Evolutionary conservation across 148 eudicot species (phyloP).

Genomic region (Rhododendron henanense): DNA sequence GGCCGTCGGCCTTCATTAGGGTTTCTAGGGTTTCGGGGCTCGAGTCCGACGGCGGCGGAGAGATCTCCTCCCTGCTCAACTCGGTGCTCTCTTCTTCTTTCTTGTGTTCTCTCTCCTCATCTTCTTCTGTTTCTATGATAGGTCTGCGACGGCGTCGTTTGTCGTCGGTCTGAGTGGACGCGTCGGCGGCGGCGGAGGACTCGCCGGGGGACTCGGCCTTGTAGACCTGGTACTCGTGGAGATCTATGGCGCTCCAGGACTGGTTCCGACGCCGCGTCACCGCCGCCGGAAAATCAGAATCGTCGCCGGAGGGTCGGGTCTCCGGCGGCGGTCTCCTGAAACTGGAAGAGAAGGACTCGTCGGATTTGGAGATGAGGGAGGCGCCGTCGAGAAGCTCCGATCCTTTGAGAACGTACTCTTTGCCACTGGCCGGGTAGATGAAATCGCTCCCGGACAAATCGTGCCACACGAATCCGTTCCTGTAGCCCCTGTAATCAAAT

Average conservation of each 20-base stretch:
- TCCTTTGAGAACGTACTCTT: slow-evolving; percentile 89
- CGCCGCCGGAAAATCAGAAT: slow-evolving; percentile 14
- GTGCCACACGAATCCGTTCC: slow-evolving; percentile 88
- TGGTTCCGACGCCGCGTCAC: slow-evolving; percentile 56
- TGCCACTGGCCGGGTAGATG: slow-evolving; percentile 76
- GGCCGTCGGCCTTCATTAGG: slow-evolving; percentile 70
- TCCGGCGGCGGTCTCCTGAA: slow-evolving; percentile 25
- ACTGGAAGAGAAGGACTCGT: slow-evolving; percentile 36
- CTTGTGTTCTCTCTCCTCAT: neutral
- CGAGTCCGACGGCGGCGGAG: slow-evolving; percentile 97
- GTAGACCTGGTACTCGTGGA: slow-evolving; percentile 76
- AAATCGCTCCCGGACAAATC: slow-evolving; percentile 73
- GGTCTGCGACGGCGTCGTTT: slow-evolving; percentile 50
- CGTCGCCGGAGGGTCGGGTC: slow-evolving; percentile 8
- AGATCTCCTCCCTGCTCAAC: slow-evolving; percentile 60
- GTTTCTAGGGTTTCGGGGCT: slow-evolving; percentile 84
- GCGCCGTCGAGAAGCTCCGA: slow-evolving; percentile 53
- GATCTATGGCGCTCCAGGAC: slow-evolving; percentile 68
- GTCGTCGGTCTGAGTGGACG: slow-evolving; percentile 89
- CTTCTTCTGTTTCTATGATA: slow-evolving; percentile 28
- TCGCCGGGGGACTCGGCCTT: slow-evolving; percentile 43
- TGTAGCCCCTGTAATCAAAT: slow-evolving; percentile 65
- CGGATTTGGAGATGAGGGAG: slow-evolving; percentile 22
- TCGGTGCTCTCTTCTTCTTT: slow-evolving; percentile 29
- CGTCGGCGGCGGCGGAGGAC: slow-evolving; percentile 60